Evolutionary conservation across 2,329 filamentous ascomycete genomes (phyloP), one percentile per base, ranked within the genome.

Genomic region (Sarocladiaceae sp.): DNA sequence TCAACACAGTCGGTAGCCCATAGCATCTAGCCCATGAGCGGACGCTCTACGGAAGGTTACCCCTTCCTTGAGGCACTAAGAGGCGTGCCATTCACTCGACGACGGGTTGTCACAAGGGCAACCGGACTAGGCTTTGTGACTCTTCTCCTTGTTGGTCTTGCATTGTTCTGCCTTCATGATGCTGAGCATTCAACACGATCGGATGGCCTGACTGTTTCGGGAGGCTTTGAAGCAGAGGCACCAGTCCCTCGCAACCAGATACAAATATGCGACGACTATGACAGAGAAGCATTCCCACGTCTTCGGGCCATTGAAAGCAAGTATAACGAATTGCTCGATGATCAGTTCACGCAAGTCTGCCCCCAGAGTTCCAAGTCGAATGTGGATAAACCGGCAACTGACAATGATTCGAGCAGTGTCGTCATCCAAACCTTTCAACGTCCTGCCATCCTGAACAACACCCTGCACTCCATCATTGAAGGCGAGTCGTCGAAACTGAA

Each of bases 321-420:
- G 11, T 66, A 69, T 64, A 66, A 74, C 43, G 74, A 60, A 3
- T 18, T 51, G 24, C 40, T 39, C 4, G 53, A 53, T 10, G 54
- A 57, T 48, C 55, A 54, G 51, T 57, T 57, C 48, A 57, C 55
- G 55, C 56, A 29, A 19, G 41, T 33, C 23, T 20, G 16, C 15
- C 9, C 19, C 15, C 21, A 7, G 15, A 35, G 21, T n/a, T 33
- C 6, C 12, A 15, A 15, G 31, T 10, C 31, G 16, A 6, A 6
- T 10, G 31, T 15, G n/a, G 31, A 7, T 23, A 6, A 32, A 21
- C 27, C 18, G 2, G 29, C 3, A 20, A 10, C 44, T 44, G 34
- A 44, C 31, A 9, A n/a, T 3, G 10, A 3, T 26, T 26, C 19
- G 44, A n/a, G 7, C 10, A 57, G 55, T 19, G 54, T 58, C 33